These are phyloP conservation scores for Cladosporium sp. DNA, from an alignment of 2,329 filamentous ascomycete species.

Conservation along the genomic window DNA sequence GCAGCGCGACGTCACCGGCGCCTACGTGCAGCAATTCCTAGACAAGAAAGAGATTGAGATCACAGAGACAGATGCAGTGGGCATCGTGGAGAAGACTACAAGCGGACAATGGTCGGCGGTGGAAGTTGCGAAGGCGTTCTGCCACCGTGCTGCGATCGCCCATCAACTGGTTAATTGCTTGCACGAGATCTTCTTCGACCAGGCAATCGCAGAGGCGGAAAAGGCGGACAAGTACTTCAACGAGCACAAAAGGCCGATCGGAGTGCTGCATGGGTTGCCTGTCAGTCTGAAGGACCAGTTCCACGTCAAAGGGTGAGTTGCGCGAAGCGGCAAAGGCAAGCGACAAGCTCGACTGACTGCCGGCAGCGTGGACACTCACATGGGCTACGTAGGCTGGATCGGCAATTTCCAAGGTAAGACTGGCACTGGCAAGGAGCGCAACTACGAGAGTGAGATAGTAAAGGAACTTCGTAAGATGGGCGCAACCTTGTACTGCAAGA, in stretches of 20 bases:
- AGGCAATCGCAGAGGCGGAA: slow-evolving; percentile 40
- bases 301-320: slow-evolving; percentile 36
- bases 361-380: slow-evolving; percentile 35
- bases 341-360: slow-evolving; percentile 40
- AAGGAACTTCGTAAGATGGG: slow-evolving; percentile 50
- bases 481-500: slow-evolving; percentile 54
- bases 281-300: slow-evolving; percentile 49
- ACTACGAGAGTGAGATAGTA: slow-evolving; percentile 57
- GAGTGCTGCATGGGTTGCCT: slow-evolving; percentile 46
- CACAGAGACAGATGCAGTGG: slow-evolving; percentile 56
- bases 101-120: slow-evolving; percentile 54
- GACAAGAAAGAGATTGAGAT: slow-evolving; percentile 53
- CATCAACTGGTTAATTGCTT: slow-evolving; percentile 45
- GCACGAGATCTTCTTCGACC: slow-evolving; percentile 48
- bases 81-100: slow-evolving; percentile 52
- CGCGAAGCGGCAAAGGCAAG: slow-evolving; percentile 14
- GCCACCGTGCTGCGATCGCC: slow-evolving; percentile 32
- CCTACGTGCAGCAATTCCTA: slow-evolving; percentile 55
- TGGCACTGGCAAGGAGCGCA: slow-evolving; percentile 46
- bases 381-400: slow-evolving; percentile 65
- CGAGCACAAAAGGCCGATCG: slow-evolving; percentile 35
- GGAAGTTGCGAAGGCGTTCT: slow-evolving; percentile 51
- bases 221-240: slow-evolving; percentile 38
- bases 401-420: slow-evolving; percentile 55
- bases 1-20: slow-evolving; percentile 53